Base-by-base conservation (phyloP, 495 filamentous ascomycete species). In the Aspergillus wentii region DNA sequence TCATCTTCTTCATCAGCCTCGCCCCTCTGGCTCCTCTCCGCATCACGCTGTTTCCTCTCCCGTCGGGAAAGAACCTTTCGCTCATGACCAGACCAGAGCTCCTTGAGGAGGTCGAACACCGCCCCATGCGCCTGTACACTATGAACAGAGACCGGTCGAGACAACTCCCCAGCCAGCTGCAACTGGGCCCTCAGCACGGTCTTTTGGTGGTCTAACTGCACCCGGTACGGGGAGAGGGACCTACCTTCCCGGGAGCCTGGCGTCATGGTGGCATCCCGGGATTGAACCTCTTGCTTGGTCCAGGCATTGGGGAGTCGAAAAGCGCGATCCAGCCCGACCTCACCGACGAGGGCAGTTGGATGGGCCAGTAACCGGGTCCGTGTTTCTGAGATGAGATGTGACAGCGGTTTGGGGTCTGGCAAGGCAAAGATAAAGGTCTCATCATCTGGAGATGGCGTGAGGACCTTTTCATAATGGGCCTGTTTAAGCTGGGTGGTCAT, bases 111-210 rank as follows among this genome's bases (percentile, higher is more conserved):
- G 10, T 94, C 86, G 36, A 88, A 83, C 1, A 97, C 49, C 1
- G 80, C 66, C 0, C 92, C 94, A 50, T 96, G 92, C 0, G 85
- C 87, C 56, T 92, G 85, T 11, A 97, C 94, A 17, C 90, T 89
- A 53, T 97, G 92, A 0, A 97, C 71, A 10, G 86, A 91, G 2
- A 90, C 92, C 0, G 89, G 75, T 11, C 90, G 73, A 17, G 76
- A 71, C 66, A 95, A 65, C 52, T 89, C 80, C 8, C 86, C 91
- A 0, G 92, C 94, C 19, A 98, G 71, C 15, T 74, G 66, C n/a
- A 98, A 71, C 59, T 98, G 92, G 4, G 88, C 81, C 50, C 78
- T 74, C 8, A 98, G 63, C 5, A 98, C 56, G 21, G 62, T 66
- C 31, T 75, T 74, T 59, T 98, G 92, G 52, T 98, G 92, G 5